Evolutionary conservation across 768 basidiomycete genomes (phyloP), one percentile per base, ranked within the genome.

Genomic region (Boletales sp.): DNA sequence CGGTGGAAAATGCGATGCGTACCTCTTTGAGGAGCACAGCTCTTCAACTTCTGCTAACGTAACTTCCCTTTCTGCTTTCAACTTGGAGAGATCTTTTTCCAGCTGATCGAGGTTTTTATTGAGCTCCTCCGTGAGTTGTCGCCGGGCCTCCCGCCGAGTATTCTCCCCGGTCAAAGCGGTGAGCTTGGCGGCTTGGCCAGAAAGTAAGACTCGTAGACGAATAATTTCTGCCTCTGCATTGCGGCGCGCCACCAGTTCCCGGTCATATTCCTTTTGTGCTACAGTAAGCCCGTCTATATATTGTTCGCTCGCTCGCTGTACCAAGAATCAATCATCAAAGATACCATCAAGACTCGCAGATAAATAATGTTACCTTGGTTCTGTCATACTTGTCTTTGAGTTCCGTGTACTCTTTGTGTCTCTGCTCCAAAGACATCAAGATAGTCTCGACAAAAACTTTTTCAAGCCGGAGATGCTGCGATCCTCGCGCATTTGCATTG

Each of bases 221-320:
- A 87, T 86, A 50, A 97, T 89, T 70, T 97, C 94, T 0, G 90
- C 86, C 70, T 98, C 94, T 1, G 90, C 88, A 55, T 97, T 94
- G 15, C 90, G 82, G 17, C 95, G 81, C 18, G 86, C 83, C 50
- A 88, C 84, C 33, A 94, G 76, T 68, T 98, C 96, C 45, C 82
- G 82, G 63, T 97, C 94, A 64, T 95, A 97, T 64, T 98, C 96
- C 38, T 87, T 86, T 58, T 94, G 90, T 2, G 95, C 94, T 21
- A 94, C 93, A 1, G 85, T 86, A 37, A 99, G 74, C 37, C 96
- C 96, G 54, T 94, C 88, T 48, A 94, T 89, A 54, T 90, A 94
- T 56, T 92, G 89, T 56, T 89, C 87, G 63, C 92, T 96, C 42
- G 89, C 84, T 44, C 95, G 77, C 95, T 99, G 63, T 32, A 31